A percentile compares a stretch with the other conserved stretches of the same genome.
These are phyloP conservation scores for Skeletonema marinoi DNA, from an alignment of 108 stramenopile species.

Conservation along the genomic window DNA sequence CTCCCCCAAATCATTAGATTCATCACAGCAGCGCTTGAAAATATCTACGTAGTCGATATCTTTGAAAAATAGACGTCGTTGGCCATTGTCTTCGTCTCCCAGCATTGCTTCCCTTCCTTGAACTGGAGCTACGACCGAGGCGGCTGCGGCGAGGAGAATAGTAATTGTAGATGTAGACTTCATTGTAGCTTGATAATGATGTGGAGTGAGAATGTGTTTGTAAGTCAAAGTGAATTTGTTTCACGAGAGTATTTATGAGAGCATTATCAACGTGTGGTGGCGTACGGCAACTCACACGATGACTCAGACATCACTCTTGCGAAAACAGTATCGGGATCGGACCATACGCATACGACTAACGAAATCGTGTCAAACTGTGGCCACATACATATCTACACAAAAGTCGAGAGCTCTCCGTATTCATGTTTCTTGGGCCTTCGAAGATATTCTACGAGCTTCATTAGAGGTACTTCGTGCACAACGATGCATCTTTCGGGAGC, in stretches of 20 bases:
- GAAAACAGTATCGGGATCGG: no score
- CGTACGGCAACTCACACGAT: no score
- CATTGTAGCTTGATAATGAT: neutral
- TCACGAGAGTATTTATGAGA: no score
- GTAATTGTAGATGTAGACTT: conserved; percentile 1
- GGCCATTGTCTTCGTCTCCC: neutral
- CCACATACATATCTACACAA: neutral
- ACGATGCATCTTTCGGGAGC: no score
- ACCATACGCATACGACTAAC: no score
- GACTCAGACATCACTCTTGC: neutral
- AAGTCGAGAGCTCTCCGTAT: neutral
- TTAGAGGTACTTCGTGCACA: neutral
- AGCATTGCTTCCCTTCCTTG: neutral
- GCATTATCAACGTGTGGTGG: no score
- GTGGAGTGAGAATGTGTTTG: no score
- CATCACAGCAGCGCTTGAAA: neutral
- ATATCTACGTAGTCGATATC: neutral
- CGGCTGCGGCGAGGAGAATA: neutral
- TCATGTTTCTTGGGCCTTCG: neutral
- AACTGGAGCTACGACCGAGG: neutral
- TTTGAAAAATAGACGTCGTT: neutral
- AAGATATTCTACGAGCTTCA: neutral
- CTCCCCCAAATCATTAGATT: neutral
- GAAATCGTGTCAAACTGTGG: no score
- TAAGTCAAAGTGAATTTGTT: no score